phyloP scores from a whole-genome alignment of 1,284 basidiomycete genomes.

The Puccinia triticina region DNA sequence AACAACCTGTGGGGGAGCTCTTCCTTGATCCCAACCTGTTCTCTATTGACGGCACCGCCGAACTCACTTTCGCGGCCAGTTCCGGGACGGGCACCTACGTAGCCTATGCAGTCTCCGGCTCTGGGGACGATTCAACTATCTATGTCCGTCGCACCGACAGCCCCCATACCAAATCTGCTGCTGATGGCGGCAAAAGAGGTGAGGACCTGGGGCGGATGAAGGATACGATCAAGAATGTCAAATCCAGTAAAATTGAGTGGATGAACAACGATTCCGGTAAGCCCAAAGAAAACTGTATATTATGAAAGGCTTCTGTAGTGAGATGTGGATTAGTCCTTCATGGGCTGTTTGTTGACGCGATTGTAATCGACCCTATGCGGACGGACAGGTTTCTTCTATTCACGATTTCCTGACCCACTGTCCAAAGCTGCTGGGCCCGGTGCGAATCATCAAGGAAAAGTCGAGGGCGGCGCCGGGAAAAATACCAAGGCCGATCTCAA shows the following conservation, averaged over 20 bases:
- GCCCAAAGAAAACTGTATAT: slow-evolving; percentile 56
- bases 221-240: slow-evolving; percentile 74
- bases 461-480: slow-evolving; percentile 21
- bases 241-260: slow-evolving; percentile 74
- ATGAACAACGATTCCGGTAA: slow-evolving; percentile 69
- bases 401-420: slow-evolving; percentile 33
- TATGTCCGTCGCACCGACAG: slow-evolving; percentile 70
- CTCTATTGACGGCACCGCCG: slow-evolving; percentile 72
- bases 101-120: slow-evolving; percentile 66
- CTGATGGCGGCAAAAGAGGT: slow-evolving; percentile 62
- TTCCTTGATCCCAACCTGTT: slow-evolving; percentile 79
- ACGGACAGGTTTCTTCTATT: slow-evolving; percentile 46
- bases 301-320: too few relatives aligned
- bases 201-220: slow-evolving; percentile 66
- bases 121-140: slow-evolving; percentile 71
- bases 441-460: not conserved
- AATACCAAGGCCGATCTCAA: slow-evolving; percentile 40
- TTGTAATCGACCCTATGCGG: not conserved
- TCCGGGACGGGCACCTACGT: slow-evolving; percentile 71
- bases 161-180: slow-evolving; percentile 64
- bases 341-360: not conserved
- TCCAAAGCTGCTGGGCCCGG: not conserved
- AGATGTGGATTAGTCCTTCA: not conserved
- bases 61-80: slow-evolving; percentile 68
- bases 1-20: slow-evolving; percentile 66